Percentiles rank a stretch among this genome's conserved stretches.
Conservation (phyloP, 257 asterid species). For the Thymus quinquecostatus region DNA sequence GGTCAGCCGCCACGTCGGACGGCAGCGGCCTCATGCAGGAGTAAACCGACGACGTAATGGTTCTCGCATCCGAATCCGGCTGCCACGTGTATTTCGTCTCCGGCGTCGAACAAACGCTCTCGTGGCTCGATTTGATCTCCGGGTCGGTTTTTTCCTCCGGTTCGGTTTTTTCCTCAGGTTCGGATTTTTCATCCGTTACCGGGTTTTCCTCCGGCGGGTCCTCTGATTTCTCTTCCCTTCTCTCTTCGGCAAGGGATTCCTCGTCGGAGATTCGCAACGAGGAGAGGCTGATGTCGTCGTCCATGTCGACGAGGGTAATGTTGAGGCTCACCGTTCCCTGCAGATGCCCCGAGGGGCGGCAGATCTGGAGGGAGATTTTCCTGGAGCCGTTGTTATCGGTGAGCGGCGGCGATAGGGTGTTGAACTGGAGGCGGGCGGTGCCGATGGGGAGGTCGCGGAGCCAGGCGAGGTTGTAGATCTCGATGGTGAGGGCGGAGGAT, state of each 20-base stretch:
- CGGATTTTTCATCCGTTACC: not conserved
- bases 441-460: slow-evolving; percentile 87
- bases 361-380: slow-evolving; percentile 49
- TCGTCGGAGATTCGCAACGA: not conserved
- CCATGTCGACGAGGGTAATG: slow-evolving; percentile 51
- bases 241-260: not conserved
- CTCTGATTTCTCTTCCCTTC: slow-evolving; percentile 3
- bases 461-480: slow-evolving; percentile 84
- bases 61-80: slow-evolving; percentile 35
- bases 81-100: slow-evolving; percentile 16
- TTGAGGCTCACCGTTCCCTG: slow-evolving; percentile 65
- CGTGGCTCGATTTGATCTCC: not conserved
- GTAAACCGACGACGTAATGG: slow-evolving; percentile 41
- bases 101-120: slow-evolving; percentile 20
- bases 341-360: slow-evolving; percentile 71
- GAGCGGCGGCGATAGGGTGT: slow-evolving; percentile 53
- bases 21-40: slow-evolving; percentile 59
- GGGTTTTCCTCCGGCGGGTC: not conserved
- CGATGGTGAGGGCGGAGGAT: slow-evolving; percentile 51
- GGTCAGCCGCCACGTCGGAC: slow-evolving; percentile 54
- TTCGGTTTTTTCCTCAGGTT: not conserved
- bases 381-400: slow-evolving; percentile 41
- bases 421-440: slow-evolving; percentile 55
- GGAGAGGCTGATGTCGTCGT: slow-evolving; percentile 35
- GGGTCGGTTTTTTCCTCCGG: slow-evolving; percentile 12